A percentile compares a stretch with the other conserved stretches of the same genome.
Evolutionary conservation across 2,329 filamentous ascomycete species (phyloP).

Genomic region (Verticillium nonalfalfae): DNA sequence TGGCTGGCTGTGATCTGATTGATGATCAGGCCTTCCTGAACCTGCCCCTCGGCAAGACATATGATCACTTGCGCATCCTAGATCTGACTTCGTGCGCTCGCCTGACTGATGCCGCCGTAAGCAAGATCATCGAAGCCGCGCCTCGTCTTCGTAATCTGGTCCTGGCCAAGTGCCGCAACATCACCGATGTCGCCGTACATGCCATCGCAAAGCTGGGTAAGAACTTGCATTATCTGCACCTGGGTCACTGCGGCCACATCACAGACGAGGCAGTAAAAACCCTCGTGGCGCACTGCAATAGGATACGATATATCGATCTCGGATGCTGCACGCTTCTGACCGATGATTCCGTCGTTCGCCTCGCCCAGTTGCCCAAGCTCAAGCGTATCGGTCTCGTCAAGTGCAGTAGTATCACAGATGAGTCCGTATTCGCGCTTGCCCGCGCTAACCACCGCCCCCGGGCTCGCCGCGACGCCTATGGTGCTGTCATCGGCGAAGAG

Average conservation of each 20-base stretch:
- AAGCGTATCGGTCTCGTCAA: slow-evolving; percentile 95
- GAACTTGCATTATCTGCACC: slow-evolving; percentile 93
- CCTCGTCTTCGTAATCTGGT: slow-evolving; percentile 89
- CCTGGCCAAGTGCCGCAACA: slow-evolving; percentile 85
- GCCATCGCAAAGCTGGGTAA: slow-evolving; percentile 87
- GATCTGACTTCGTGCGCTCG: slow-evolving; percentile 85
- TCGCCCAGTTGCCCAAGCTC: slow-evolving; percentile 84
- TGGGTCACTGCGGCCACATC: slow-evolving; percentile 88
- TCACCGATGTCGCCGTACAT: slow-evolving; percentile 82
- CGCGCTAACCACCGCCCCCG: slow-evolving; percentile 54
- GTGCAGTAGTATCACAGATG: slow-evolving; percentile 83
- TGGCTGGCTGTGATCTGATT: slow-evolving; percentile 79
- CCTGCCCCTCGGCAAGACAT: slow-evolving; percentile 61
- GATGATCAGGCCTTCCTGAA: slow-evolving; percentile 83
- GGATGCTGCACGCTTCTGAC: slow-evolving; percentile 91
- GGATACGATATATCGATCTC: slow-evolving; percentile 94
- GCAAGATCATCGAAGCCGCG: slow-evolving; percentile 79
- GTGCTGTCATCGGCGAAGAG: slow-evolving; percentile 41
- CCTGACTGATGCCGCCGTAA: slow-evolving; percentile 79
- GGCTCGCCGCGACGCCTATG: slow-evolving; percentile 40
- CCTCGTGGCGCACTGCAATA: slow-evolving; percentile 79
- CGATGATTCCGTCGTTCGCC: slow-evolving; percentile 74
- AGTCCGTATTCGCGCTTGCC: slow-evolving; percentile 79
- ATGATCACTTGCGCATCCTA: slow-evolving; percentile 86
- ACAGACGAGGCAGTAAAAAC: slow-evolving; percentile 83